Base-by-base conservation (phyloP, 2,329 filamentous ascomycete genomes). In the Sordariomycetes sp. region DNA sequence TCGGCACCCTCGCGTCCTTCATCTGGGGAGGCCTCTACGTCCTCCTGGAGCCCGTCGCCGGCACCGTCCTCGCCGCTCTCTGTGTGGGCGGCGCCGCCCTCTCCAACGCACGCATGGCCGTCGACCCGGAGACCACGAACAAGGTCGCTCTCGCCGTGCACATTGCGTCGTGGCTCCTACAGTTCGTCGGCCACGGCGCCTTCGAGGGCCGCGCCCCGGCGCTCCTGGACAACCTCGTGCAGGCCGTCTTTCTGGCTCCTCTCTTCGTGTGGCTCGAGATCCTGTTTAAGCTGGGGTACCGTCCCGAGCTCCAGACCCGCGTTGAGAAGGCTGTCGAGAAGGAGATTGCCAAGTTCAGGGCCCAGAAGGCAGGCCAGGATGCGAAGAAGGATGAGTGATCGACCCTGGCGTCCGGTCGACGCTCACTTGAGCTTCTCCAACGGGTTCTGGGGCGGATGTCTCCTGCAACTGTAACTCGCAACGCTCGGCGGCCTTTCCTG, bases 221-320 rank as follows among this genome's bases (percentile, higher is more conserved):
- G 4, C 75, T 97, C 62, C 76, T 97, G 54, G 92, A 97, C 73
- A 97, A 97, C 67, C 74, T 97, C 50, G 79, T 95, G 54, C 94
- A 97, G 73, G 92, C 94, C 32, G 72, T 97, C 62, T 93, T 97
- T 67, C 79, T 97, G 25, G 94, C 94, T 0, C 94, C 94, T 10
- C 87, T 99, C 67, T 99, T 97, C 66, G 93, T 97, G 60, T 99
- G 94, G 89, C 87, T 99, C 65, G 92, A 97, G 75, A 74, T 95
- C 25, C 79, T 99, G 28, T 99, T 99, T 77, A 85, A 80, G 66
- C 82, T 95, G 55, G 94, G 94, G 54, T 99, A 97, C 73, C 83
- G 94, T 60, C 89, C 87, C 1, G 91, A 96, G 71, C 77, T 99
- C 64, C 90, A 93, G 74, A 80, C 81, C 61, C 84, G 93, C 55